phyloP scores from a whole-genome alignment of 2,329 filamentous ascomycete species.

The Amesomyces nigricolor region DNA sequence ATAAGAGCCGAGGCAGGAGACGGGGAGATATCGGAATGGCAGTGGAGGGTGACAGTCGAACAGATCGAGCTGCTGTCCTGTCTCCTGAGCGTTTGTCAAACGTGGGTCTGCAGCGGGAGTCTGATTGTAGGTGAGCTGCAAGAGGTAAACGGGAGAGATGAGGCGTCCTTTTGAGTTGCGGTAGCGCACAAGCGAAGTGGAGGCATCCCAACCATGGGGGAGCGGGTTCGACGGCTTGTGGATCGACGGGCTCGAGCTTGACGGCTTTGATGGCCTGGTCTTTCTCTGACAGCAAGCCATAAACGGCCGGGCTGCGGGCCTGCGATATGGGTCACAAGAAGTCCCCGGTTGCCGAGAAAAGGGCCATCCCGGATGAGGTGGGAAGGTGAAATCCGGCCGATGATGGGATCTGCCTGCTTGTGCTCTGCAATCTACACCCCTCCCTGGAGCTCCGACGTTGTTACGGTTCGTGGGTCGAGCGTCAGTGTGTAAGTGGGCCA shows the following conservation, averaged over 20 bases:
- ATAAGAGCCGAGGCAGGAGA: conserved; percentile 12
- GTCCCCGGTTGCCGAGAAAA: conserved; percentile 22
- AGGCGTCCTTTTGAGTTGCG: conserved; percentile 21
- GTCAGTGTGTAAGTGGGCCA: conserved; percentile 16
- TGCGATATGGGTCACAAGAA: conserved; percentile 17
- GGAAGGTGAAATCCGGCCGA: conserved; percentile 14
- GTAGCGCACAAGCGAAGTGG: conserved; percentile 13
- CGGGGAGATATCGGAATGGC: conserved; percentile 3
- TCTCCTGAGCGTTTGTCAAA: conserved; percentile 24
- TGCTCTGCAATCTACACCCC: conserved; percentile 8
- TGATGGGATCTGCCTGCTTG: conserved; percentile 6
- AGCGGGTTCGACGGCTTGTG: conserved; percentile 11
- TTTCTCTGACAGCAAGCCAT: conserved; percentile 17
- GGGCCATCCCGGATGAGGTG: conserved; percentile 19
- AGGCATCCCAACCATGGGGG: conserved; percentile 13
- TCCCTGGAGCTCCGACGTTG: background rate
- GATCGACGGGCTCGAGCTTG: conserved; percentile 12
- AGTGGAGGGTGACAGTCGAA: conserved; percentile 5
- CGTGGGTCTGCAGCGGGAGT: conserved; percentile 22
- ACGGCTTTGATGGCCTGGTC: conserved; percentile 14
- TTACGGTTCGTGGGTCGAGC: conserved; percentile 4
- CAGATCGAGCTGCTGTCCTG: conserved; percentile 11
- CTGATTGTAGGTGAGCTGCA: conserved; percentile 23
- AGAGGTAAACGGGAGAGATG: conserved; percentile 20
- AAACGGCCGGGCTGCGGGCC: conserved; percentile 15